Base-by-base conservation (phyloP, 1,139 yeast genomes). In the Kodamaea sp. region DNA sequence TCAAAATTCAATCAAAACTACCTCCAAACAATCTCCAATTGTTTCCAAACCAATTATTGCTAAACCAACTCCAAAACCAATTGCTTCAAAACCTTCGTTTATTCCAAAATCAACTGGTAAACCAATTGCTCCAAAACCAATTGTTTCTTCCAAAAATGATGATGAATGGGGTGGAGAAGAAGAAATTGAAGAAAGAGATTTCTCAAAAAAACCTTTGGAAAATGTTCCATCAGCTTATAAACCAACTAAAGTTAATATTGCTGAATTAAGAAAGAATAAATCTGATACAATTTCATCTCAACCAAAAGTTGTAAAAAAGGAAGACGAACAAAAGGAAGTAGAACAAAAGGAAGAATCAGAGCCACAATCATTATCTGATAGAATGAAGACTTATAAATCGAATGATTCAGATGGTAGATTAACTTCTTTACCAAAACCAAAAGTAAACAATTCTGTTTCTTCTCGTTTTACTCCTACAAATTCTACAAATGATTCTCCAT, bases 121-220 rank as follows among this genome's bases (percentile, higher is more conserved):
- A 43, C 74, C 75, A 35, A 53, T 67, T 46, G 54, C 50, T 11
- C 37, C 52, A 27, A 60, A 57, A 42, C 65, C 60, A 38, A 49
- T 37, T 27, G 45, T 55, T 11, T 22, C 67, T 68, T 73, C 69
- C 37, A 72, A 70, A 31, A 63, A 66, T 25, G 81, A 77, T 44
- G 84, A 79, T 48, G 87, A 75, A 36, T 84, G 92, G 90, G 75
- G 70, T 31, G 75, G 68, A 34, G 78, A 73, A 52, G 69, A 72
- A 41, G 94, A 81, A 55, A 70, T 82, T 36, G 75, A 81, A 57
- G 90, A 80, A 50, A 75, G 92, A 54, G 92, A 84, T 54, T 80
- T 84, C 48, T 56, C 68, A 7, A 61, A 78, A 49, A 68, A 77
- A 38, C 92, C 92, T 26, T 65, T 84, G 51, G 79, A 73, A 68